Evolutionary conservation across 805 yeast species (phyloP).

Genomic region (Myxozyma nipponensis): DNA sequence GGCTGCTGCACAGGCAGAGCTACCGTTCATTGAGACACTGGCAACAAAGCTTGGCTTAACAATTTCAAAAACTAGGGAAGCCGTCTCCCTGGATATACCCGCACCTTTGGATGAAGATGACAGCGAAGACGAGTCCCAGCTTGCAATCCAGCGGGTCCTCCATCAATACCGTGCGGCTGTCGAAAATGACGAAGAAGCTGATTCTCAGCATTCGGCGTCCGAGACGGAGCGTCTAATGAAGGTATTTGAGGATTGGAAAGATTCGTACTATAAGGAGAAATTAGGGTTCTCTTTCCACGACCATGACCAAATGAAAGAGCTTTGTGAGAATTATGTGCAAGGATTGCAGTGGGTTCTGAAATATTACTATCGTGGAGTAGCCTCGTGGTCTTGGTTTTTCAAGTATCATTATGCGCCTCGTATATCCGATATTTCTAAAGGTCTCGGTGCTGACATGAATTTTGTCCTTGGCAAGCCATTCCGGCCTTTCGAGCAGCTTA

Average conservation of each 20-base stretch:
- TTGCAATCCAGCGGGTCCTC: constrained; percentile 54
- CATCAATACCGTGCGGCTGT: constrained; percentile 32
- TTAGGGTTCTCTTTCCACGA: constrained; percentile 58
- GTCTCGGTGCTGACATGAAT: constrained; percentile 52
- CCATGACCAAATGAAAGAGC: constrained; percentile 56
- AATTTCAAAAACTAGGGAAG: not conserved
- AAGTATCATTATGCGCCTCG: constrained; percentile 90
- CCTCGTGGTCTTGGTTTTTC: constrained; percentile 95
- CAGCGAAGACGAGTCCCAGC: constrained; percentile 57
- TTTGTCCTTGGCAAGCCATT: constrained; percentile 77
- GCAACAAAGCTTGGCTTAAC: constrained; percentile 11
- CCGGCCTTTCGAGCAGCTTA: constrained; percentile 89
- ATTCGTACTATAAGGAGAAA: constrained; percentile 78
- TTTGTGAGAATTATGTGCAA: constrained; percentile 79
- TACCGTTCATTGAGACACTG: constrained; percentile 13
- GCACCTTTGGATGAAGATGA: constrained; percentile 47
- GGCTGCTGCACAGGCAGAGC: constrained; percentile 7
- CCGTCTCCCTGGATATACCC: constrained; percentile 39
- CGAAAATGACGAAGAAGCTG: constrained; percentile 7
- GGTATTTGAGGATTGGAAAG: constrained; percentile 79
- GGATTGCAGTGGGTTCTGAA: constrained; percentile 96
- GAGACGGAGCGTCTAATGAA: constrained; percentile 62
- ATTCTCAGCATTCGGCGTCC: constrained; percentile 32
- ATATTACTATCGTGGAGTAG: constrained; percentile 85
- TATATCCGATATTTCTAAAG: constrained; percentile 77